Evolutionary conservation across 2,329 filamentous ascomycete genomes (phyloP), one percentile per base, ranked within the genome.

Genomic region (Cryphonectria nitschkei): DNA sequence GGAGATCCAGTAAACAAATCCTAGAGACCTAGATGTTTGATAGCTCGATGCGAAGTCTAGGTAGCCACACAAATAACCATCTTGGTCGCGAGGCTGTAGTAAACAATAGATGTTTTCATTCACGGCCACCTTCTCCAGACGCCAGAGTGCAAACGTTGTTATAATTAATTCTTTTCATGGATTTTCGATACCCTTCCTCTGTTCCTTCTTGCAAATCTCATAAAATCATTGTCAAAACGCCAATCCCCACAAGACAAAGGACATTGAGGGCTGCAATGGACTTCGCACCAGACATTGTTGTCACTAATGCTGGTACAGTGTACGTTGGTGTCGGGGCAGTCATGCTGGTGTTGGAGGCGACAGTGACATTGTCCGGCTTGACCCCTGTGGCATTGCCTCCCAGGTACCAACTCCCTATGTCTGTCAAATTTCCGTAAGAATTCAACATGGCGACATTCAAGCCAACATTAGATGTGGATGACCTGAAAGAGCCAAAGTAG

Each of bases 361-460:
- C 52, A 8, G 66, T 68, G 37, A 68, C 41, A 62, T 68, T 68
- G 41, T 68, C 66, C 54, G 66, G 66, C 66, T 62, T 68, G 22
- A 68, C 52, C 41, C 66, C 66, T 50, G 66, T 68, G 29, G 66
- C 66, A 62, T 68, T 68, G 39, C 66, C 66, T 50, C 41, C 66
- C 54, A 68, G 34, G 54, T 68, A 68, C 66, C 66, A 68, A 3
- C 54, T 41, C 52, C 66, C 66, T 26, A 68, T 68, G 19, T 68
- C 52, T 22, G 66, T 68, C 34, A 68, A 34, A 11, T 34, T 50
- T 4, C 66, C 66, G 39, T 61, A 62, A 34, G 66, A 68, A 19
- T 68, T 68, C 66, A 68, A 62, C 66, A 68, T 68, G 22, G 66
- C 66, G n/a, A 62, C 66, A 62, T 68, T 68, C 52, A 68, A 62